A percentile compares a stretch with the other conserved stretches of the same genome.
phyloP scores from a whole-genome alignment of 1,139 yeast species.

The Saccharomycopsis phalli region DNA sequence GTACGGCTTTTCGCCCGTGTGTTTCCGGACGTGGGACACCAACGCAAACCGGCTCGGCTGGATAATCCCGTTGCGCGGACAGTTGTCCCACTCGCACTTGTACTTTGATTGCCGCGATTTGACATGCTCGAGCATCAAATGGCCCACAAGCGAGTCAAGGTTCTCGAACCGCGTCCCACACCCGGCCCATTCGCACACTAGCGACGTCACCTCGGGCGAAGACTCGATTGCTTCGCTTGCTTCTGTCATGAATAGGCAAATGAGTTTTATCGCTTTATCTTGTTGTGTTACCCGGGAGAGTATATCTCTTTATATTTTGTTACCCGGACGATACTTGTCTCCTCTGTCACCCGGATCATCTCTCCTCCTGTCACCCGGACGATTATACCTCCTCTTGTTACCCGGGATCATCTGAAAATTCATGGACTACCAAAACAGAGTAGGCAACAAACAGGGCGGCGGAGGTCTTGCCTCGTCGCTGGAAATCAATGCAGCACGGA shows the following conservation, averaged over 20 bases:
- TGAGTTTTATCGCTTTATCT: too few relatives aligned
- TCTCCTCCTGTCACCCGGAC: too few relatives aligned
- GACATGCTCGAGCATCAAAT: constrained; percentile 32
- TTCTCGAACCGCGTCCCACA: constrained; percentile 27
- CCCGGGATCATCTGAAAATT: too few relatives aligned
- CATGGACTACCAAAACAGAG: constrained; percentile 52
- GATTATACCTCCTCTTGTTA: too few relatives aligned
- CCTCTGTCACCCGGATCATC: too few relatives aligned
- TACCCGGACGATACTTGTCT: too few relatives aligned
- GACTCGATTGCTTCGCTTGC: too few relatives aligned
- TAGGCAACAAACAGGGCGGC: constrained; percentile 48
- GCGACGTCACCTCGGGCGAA: too few relatives aligned
- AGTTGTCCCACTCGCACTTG: constrained; percentile 55
- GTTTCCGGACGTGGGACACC: constrained; percentile 54
- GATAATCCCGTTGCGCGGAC: constrained; percentile 43
- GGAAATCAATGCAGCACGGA: constrained; percentile 58
- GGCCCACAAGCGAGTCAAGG: constrained; percentile 31
- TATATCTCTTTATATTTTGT: too few relatives aligned
- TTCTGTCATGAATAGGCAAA: too few relatives aligned
- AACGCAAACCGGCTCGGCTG: constrained; percentile 56
- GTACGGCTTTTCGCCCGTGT: constrained; percentile 61
- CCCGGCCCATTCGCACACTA: constrained; percentile 31
- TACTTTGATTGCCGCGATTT: constrained; percentile 35
- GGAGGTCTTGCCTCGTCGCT: constrained; percentile 73
- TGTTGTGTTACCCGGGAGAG: too few relatives aligned